These are phyloP conservation scores for Alternaria ethzedia DNA, from an alignment of 2,329 filamentous ascomycete genomes.

Conservation along the genomic window DNA sequence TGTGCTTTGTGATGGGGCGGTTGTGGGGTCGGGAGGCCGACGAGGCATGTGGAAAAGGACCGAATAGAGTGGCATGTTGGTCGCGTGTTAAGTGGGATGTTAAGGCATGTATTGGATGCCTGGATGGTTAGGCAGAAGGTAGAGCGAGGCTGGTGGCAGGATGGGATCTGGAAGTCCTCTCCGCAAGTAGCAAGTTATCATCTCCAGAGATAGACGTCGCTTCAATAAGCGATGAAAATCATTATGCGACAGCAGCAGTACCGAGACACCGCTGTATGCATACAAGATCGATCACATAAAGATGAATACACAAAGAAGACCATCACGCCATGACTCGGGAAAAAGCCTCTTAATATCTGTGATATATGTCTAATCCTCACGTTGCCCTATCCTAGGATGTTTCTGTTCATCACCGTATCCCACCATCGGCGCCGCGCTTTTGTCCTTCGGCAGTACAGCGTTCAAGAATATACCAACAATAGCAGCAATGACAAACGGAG, in stretches of 20 bases:
- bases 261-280: background rate
- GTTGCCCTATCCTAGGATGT: conserved; percentile 13
- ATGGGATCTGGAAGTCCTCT: background rate
- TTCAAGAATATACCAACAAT: conserved; percentile 50
- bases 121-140: background rate
- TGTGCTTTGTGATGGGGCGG: background rate
- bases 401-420: conserved; percentile 16
- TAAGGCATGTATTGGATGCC: background rate
- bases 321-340: background rate
- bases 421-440: background rate
- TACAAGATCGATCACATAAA: background rate
- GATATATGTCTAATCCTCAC: conserved; percentile 1
- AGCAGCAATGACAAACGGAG: conserved; percentile 52
- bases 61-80: background rate
- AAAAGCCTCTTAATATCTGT: background rate
- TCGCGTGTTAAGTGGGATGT: background rate
- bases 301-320: background rate
- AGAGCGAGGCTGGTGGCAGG: background rate
- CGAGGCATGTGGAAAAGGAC: background rate
- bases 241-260: background rate
- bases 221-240: background rate
- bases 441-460: conserved; percentile 48
- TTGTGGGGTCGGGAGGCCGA: background rate
- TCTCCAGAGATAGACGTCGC: background rate
- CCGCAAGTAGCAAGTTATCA: background rate